Conservation (phyloP, 176 grass and related monocot genomes). For the Poa pratensis region DNA sequence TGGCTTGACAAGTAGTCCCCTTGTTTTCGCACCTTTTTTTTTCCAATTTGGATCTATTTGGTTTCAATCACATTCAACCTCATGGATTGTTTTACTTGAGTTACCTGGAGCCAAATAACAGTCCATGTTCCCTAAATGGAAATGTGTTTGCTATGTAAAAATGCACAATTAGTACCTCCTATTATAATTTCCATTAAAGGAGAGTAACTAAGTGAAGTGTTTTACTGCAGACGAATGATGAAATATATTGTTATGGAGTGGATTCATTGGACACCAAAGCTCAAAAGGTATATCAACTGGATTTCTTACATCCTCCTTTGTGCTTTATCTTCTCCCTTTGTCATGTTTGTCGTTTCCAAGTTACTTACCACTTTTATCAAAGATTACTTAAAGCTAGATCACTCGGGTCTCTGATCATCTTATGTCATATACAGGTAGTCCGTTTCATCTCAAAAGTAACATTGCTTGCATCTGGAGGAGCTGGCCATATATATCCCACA, state of each 20-base stretch:
- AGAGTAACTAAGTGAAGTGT: not conserved
- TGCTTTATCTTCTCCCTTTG: constrained; percentile 16
- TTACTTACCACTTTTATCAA: constrained; percentile 20
- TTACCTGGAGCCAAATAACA: not conserved
- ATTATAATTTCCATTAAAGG: not conserved
- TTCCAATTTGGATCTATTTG: constrained; percentile 1
- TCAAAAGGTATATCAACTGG: constrained; percentile 61
- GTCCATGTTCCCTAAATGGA: constrained; percentile 1
- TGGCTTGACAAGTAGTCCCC: not conserved
- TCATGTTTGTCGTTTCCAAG: constrained; percentile 4
- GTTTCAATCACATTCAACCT: not conserved
- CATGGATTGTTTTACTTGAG: constrained; percentile 18
- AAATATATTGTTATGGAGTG: constrained; percentile 84
- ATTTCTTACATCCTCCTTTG: constrained; percentile 12
- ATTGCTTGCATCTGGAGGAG: constrained; percentile 92
- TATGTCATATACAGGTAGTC: constrained; percentile 60
- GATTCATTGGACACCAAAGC: constrained; percentile 87
- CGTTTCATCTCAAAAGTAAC: constrained; percentile 95
- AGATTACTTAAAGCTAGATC: constrained; percentile 20
- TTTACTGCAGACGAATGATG: constrained; percentile 63
- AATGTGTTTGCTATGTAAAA: not conserved
- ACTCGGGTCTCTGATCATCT: constrained; percentile 22
- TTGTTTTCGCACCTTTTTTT: not conserved
- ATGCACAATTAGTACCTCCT: constrained; percentile 28
- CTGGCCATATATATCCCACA: constrained; percentile 91